A percentile compares a stretch with the other conserved stretches of the same genome.
Evolutionary conservation across 2,329 filamentous ascomycete species (phyloP).

Genomic region (Zymoseptoria passerinii): DNA sequence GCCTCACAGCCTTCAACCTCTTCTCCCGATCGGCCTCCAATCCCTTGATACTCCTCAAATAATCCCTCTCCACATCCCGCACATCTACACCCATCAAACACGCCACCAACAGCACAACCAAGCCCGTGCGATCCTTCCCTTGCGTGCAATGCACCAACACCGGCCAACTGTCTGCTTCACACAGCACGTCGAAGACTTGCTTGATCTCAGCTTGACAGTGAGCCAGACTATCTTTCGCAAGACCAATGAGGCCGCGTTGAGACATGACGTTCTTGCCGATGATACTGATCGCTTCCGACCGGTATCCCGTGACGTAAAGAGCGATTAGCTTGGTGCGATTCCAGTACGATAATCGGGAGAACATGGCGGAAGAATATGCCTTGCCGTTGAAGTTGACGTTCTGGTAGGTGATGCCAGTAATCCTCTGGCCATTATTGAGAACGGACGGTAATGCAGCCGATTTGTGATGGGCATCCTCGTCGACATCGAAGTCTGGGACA

Average conservation of each 20-base stretch:
- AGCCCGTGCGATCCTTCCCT: conserved; percentile 76
- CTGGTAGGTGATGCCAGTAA: conserved; percentile 55
- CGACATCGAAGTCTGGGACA: conserved; percentile 40
- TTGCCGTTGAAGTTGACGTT: conserved; percentile 67
- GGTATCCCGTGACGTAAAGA: conserved; percentile 58
- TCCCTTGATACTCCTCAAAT: conserved; percentile 55
- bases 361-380: conserved; percentile 58
- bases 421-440: conserved; percentile 36
- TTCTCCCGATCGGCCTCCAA: conserved; percentile 54
- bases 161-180: conserved; percentile 48
- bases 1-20: conserved; percentile 58
- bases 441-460: conserved; percentile 41
- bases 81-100: conserved; percentile 52
- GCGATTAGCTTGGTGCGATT: conserved; percentile 55
- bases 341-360: conserved; percentile 60
- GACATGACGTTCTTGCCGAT: conserved; percentile 64
- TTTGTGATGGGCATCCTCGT: conserved; percentile 1
- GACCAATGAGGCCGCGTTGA: conserved; percentile 60
- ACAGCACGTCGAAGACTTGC: conserved; percentile 43
- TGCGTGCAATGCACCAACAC: conserved; percentile 76
- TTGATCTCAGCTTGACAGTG: conserved; percentile 56
- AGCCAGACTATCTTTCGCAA: conserved; percentile 62
- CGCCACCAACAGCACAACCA: conserved; percentile 60
- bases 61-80: conserved; percentile 61
- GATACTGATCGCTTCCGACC: conserved; percentile 60